Evolutionary conservation across 169 alveolate genomes (phyloP), one percentile per base, ranked within the genome.

Genomic region (Cryptosporidium parvum): DNA sequence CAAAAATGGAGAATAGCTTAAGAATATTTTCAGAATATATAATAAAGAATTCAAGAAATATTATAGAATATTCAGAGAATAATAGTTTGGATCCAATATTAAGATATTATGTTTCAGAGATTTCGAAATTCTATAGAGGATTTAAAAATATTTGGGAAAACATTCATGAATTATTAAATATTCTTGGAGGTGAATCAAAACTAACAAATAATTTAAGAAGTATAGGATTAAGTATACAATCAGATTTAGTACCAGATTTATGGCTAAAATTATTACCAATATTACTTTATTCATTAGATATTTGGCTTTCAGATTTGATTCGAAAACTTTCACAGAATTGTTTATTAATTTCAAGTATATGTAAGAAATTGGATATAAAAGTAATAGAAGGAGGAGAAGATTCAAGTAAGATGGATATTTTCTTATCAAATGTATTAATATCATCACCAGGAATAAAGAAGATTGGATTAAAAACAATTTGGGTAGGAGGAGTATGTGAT

Each of bases 401-500:
- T 14, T 48, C 56, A 3, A n/a, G 14, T 0, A 67, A 58, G 18
- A 37, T 73, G 44, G 71, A 73, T 42, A n/a, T 33, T 29, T 52
- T 73, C 14, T 5, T 59, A 10, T 73, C 86, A 16, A 73, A 37
- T 10, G 58, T 73, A 21, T 7, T 59, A 48, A 12, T 48, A 14
- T 56, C 35, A 12, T 31, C 71, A 12, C 86, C 86, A 0, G 86
- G 71, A 33, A 26, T 73, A 5, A 73, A 35, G n/a, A 12, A 16
- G 45, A 56, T 73, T 21, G 58, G 59, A 73, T 3, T 52, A 6
- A 73, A 52, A 14, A 16, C 70, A 14, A 35, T 73, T 33, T 73
- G 86, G 86, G 35, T 58, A 0, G 86, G 86, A 56, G 86, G 86
- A 53, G 45, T 73, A 26, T 21, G 65, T 39, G 86, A 73, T 37